Evolutionary conservation across 768 basidiomycete genomes (phyloP), one percentile per base, ranked within the genome.

Genomic region (Fomitopsis pulvina): DNA sequence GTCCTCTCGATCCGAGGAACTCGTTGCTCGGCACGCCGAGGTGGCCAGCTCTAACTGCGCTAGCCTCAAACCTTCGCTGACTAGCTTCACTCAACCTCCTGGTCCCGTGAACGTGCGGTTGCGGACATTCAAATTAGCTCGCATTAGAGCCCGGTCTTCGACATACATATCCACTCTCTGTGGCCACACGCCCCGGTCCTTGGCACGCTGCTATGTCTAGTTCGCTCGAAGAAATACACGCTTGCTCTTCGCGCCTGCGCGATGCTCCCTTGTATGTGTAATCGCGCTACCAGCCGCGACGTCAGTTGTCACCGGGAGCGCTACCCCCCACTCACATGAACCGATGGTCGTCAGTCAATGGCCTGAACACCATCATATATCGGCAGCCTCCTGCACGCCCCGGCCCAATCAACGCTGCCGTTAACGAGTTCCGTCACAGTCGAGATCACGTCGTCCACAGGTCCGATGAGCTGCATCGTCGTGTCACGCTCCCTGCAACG

Each of bases 291-390:
- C 18, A 8, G 39, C 39, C 39, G 9, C 39, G 7, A 14, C 29
- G 14, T 14, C 29, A 30, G 29, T 14, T n/a, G 39, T 7, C 8
- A 40, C n/a, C n/a, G n/a, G 39, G 18, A 41, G 21, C 41, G 41
- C 41, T 21, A 26, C 41, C 20, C 16, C 18, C 41, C 25, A 21
- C 20, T 41, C 24, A 41, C 41, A 21, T 41, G 21, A 40, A 40
- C 24, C 41, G 10, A 4, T 26, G 41, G 12, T 26, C 47, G 21
- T 52, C 49, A 58, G 40, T 63, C 60, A 46, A 92, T 71, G 16
- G 87, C 94, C 68, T 98, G 95, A 42, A 87, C 84, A 46, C 93
- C 94, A 59, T 88, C 86, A 68, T 97, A 97, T 25, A 73, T 77
- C 10, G 85, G 80, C 59, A 97, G 68, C 47, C 78, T 72, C 55